Base-by-base conservation (phyloP, 2,329 filamentous ascomycete genomes). In the Pseudonectria buxi region DNA sequence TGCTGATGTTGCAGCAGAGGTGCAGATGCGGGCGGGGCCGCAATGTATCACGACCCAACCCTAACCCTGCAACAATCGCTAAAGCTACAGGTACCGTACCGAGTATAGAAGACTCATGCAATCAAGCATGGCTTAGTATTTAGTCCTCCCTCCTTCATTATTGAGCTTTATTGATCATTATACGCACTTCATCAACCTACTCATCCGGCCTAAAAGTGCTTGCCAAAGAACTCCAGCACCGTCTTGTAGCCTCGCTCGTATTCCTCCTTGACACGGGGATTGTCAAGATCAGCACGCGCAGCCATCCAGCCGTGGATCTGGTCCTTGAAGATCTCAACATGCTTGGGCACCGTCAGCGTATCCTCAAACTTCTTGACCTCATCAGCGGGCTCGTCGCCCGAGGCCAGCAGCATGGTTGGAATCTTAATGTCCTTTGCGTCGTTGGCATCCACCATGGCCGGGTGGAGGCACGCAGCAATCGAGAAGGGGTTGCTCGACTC, bases 251-350 rank as follows among this genome's bases (percentile, higher is more conserved):
- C 77, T 30, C 79, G 70, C 30, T 67, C 65, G 43, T 79, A 81
- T 62, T 81, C 80, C 45, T 72, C 69, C 57, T 72, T 74, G 52
- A 77, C 72, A 28, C 67, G 69, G 32, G 67, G 61, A 30, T 81
- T 64, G 24, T 68, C 64, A 22, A 85, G 61, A 50, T 83, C 63
- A 0, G 72, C 68, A 16, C 80, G 71, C 1, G 81, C 80, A 2
- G 76, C 78, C 81, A 85, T 86, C 79, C 80, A 86, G 29, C 81
- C 81, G 59, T 86, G 81, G 53, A 79, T 71, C 68, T 83, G 81
- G 50, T 77, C 77, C 15, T 51, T 49, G 51, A 83, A 85, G n/a
- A 57, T 77, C 65, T 85, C 79, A 35, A 83, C 71, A 43, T 78
- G 69, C 51, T 78, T 76, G 39, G 72, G 60, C 3, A 63, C 71